phyloP scores from a whole-genome alignment of 1,284 basidiomycete species.

The Golubevia pallescens region DNA sequence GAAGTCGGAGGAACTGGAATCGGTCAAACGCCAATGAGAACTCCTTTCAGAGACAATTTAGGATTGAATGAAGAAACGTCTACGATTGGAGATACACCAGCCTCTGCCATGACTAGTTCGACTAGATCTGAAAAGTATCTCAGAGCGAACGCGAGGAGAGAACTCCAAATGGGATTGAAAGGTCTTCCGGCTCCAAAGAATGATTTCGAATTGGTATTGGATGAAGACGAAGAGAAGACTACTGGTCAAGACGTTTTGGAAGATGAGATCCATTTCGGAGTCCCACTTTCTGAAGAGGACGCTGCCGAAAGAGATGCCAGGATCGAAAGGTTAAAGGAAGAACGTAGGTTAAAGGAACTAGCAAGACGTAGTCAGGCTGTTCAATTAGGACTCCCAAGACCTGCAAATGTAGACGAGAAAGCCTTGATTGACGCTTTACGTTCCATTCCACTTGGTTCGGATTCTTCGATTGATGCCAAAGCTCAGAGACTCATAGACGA shows the following conservation, averaged over 20 bases:
- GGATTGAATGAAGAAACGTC: conserved; percentile 74
- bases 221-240: conserved; percentile 74
- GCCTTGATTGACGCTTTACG: conserved; percentile 69
- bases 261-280: conserved; percentile 64
- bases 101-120: too few relatives aligned
- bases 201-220: conserved; percentile 93
- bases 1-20: conserved; percentile 60
- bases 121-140: conserved; percentile 28
- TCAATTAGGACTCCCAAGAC: conserved; percentile 83
- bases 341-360: conserved; percentile 78
- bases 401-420: conserved; percentile 78
- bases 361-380: conserved; percentile 83
- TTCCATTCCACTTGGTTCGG: conserved; percentile 52
- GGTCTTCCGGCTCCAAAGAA: conserved; percentile 91
- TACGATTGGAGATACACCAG: conserved; percentile 30
- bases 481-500: conserved; percentile 76
- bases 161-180: conserved; percentile 81
- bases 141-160: conserved; percentile 46
- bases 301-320: conserved; percentile 89
- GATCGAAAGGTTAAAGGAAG: conserved; percentile 74
- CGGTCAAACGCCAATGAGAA: conserved; percentile 80
- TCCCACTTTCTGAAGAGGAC: conserved; percentile 67
- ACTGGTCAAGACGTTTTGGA: conserved; percentile 67
- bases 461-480: conserved; percentile 58
- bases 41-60: conserved; percentile 87